Conservation (phyloP, 2,329 filamentous ascomycete species). For the Purpureocillium lavendulum region DNA sequence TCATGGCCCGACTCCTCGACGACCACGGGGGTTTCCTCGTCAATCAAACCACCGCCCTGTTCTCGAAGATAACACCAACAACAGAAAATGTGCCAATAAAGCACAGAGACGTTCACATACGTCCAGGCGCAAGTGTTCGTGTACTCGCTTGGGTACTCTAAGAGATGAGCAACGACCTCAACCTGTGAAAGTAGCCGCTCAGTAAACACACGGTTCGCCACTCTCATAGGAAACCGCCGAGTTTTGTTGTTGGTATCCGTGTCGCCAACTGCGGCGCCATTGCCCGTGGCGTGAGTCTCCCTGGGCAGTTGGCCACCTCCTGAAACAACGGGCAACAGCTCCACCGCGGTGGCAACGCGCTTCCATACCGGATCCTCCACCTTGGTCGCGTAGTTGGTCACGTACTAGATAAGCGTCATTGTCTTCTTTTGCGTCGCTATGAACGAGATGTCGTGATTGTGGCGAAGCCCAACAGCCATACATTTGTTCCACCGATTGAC, state of each 20-base stretch:
- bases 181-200: slow-evolving; percentile 6
- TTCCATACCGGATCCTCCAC: slow-evolving; percentile 5
- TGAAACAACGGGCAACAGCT: no score
- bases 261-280: no score
- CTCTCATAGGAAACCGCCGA: slow-evolving; percentile 4
- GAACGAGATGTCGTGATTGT: neutral
- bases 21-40: no score
- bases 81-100: slow-evolving; percentile 6
- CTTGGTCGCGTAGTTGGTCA: slow-evolving; percentile 5
- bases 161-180: slow-evolving; percentile 4
- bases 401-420: slow-evolving; percentile 2
- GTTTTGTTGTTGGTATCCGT: neutral
- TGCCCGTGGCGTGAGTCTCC: no score
- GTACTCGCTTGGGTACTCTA: slow-evolving; percentile 5
- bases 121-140: slow-evolving; percentile 2
- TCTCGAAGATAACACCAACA: slow-evolving; percentile 3
- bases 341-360: neutral
- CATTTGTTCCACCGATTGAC: neutral
- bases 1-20: no score
- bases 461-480: neutral
- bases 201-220: slow-evolving; percentile 6
- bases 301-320: no score
- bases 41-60: no score
- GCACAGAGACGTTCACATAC: neutral
- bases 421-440: neutral